Evolutionary conservation across 179 eudicot species (phyloP).

Genomic region (Carnegiea gigantea): DNA sequence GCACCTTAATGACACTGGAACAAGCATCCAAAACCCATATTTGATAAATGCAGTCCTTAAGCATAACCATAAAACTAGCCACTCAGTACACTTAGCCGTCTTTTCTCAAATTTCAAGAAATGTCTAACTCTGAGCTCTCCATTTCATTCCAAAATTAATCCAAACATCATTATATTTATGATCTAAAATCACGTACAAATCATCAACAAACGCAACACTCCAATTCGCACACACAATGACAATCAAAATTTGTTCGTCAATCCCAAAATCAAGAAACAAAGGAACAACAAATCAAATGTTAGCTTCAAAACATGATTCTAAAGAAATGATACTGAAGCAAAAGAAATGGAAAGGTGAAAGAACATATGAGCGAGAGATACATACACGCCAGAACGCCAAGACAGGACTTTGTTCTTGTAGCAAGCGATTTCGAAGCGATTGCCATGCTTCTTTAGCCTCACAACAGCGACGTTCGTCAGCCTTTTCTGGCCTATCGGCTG

Average conservation of each 20-base stretch:
- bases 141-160: neutral
- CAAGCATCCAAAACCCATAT: too few relatives aligned
- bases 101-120: neutral
- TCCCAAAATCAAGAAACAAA: neutral
- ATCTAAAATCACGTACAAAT: too few relatives aligned
- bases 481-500: constrained; percentile 96
- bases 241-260: neutral
- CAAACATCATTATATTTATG: neutral
- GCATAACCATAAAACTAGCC: too few relatives aligned
- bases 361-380: neutral
- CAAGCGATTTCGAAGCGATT: constrained; percentile 93
- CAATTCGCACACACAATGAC: neutral
- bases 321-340: neutral
- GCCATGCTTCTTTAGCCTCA: constrained; percentile 83
- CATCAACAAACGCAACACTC: neutral
- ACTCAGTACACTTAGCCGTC: too few relatives aligned
- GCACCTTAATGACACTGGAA: too few relatives aligned
- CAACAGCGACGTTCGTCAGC: constrained; percentile 90
- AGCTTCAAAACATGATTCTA: neutral
- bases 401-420: constrained; percentile 97
- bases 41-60: too few relatives aligned
- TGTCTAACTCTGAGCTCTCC: neutral
- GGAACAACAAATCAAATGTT: neutral
- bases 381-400: constrained; percentile 94
- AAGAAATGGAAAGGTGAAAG: neutral